Evolutionary conservation across 495 filamentous ascomycete genomes (phyloP), one percentile per base, ranked within the genome.

Genomic region (Margaritispora aquatica): DNA sequence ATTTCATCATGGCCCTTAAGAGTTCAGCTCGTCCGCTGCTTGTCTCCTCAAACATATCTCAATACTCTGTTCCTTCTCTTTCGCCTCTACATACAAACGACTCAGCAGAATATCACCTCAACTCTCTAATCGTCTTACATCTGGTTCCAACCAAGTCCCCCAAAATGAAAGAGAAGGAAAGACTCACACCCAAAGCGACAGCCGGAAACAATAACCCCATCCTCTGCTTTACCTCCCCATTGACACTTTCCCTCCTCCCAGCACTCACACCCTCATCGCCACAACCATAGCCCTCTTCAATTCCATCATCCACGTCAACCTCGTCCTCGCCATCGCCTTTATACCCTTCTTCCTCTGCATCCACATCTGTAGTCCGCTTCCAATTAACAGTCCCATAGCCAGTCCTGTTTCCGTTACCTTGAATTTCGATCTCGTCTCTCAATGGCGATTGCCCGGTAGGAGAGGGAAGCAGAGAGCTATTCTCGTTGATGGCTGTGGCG

Each of bases 151-250:
- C 5, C 31, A 11, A 54, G 38, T 26, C 17, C 26, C 31, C 60
- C 21, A 64, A 36, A 24, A 54, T 41, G 52, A 26, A 13, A 57
- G 0, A 38, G 29, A n/a, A 44, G 19, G 11, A 44, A 44, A 27
- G 10, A 71, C 75, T 71, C 71, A 83, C 80, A 26, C 84, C 84
- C 52, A 86, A 77, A 22, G 73, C 75, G 9, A 87, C 59, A 3
- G 83, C 83, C 22, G 82, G 82, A 26, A 86, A 59, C 44, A 87
- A 74, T 52, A 75, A 73, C 38, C 73, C 71, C 69, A 86, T 73
- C 60, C 70, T 75, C 64, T 71, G 69, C 46, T 59, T 63, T 11
- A 78, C 63, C 48, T 77, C 74, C 2, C 73, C 72, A 51, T 65
- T 74, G n/a, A n/a, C 58, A 56, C 67, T 19, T 63, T 50, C 29